Evolutionary conservation across 169 alveolate genomes (phyloP).

Genomic region (Eimeria zaria): DNA sequence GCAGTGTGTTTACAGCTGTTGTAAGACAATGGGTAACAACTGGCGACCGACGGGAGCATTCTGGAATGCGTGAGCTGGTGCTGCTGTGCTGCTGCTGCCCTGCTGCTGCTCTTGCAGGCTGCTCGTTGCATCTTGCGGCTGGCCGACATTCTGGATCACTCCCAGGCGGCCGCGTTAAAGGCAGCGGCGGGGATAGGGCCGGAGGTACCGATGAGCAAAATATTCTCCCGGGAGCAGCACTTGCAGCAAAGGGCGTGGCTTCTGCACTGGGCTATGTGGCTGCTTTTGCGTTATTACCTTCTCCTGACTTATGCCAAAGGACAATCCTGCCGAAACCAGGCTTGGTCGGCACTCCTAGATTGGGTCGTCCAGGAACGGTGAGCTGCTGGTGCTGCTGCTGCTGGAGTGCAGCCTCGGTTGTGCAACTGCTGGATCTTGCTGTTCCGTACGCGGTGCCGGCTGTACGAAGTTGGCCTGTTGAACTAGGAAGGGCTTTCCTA

Average conservation of each 20-base stretch:
- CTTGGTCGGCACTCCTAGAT: slow-evolving; percentile 77
- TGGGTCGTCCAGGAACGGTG: slow-evolving; percentile 82
- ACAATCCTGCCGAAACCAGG: slow-evolving; percentile 73
- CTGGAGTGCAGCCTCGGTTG: not conserved
- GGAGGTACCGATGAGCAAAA: slow-evolving; percentile 49
- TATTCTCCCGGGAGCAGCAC: slow-evolving; percentile 77
- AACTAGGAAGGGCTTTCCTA: not conserved
- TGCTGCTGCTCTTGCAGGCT: slow-evolving; percentile 20
- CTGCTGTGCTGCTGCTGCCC: slow-evolving; percentile 11
- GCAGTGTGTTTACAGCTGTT: not conserved
- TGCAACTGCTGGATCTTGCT: not conserved
- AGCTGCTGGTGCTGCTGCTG: slow-evolving; percentile 38
- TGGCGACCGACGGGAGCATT: not conserved
- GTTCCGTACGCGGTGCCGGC: not conserved
- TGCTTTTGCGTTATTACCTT: slow-evolving; percentile 78
- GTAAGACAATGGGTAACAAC: not conserved
- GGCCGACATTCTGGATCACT: slow-evolving; percentile 80
- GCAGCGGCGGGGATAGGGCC: slow-evolving; percentile 74
- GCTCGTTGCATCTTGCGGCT: slow-evolving; percentile 83
- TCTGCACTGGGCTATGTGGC: slow-evolving; percentile 86
- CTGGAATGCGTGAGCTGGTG: not conserved
- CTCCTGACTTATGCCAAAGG: slow-evolving; percentile 77
- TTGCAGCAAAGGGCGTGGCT: slow-evolving; percentile 83
- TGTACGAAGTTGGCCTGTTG: not conserved
- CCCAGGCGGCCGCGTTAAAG: slow-evolving; percentile 75